Conservation (phyloP, 805 yeast genomes). For the Wickerhamomyces tratensis region DNA sequence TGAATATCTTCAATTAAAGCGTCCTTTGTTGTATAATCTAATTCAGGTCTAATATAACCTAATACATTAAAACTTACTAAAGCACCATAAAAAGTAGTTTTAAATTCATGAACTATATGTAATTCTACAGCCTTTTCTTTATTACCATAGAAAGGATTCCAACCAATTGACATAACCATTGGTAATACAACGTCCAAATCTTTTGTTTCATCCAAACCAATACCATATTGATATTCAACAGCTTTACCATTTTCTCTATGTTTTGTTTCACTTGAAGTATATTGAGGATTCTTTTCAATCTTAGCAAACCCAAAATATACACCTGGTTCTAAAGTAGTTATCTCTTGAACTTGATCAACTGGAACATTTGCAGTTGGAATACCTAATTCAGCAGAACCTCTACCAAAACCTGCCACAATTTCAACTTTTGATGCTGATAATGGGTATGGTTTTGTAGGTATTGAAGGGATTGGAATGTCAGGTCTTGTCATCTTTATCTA, state of each 20-base stretch:
- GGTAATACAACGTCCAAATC: conserved; percentile 49
- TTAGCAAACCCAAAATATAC: conserved; percentile 81
- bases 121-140: conserved; percentile 76
- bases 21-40: conserved; percentile 74
- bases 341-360: conserved; percentile 32
- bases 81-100: conserved; percentile 74
- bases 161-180: conserved; percentile 93
- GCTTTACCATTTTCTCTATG: conserved; percentile 27
- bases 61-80: conserved; percentile 54
- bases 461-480: conserved; percentile 24
- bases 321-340: conserved; percentile 51
- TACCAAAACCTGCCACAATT: conserved; percentile 79
- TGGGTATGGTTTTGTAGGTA: conserved; percentile 39
- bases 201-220: conserved; percentile 24
- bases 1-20: conserved; percentile 81
- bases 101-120: conserved; percentile 72
- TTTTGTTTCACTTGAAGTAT: conserved; percentile 10
- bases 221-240: conserved; percentile 58
- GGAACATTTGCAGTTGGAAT: conserved; percentile 93
- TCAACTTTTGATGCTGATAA: conserved; percentile 32
- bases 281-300: conserved; percentile 15
- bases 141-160: conserved; percentile 88
- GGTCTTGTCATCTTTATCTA: conserved; percentile 14
- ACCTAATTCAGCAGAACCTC: conserved; percentile 91
- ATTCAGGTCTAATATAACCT: conserved; percentile 89